Conservation (phyloP, 2,329 filamentous ascomycete species). For the Monosporascus sp. region DNA sequence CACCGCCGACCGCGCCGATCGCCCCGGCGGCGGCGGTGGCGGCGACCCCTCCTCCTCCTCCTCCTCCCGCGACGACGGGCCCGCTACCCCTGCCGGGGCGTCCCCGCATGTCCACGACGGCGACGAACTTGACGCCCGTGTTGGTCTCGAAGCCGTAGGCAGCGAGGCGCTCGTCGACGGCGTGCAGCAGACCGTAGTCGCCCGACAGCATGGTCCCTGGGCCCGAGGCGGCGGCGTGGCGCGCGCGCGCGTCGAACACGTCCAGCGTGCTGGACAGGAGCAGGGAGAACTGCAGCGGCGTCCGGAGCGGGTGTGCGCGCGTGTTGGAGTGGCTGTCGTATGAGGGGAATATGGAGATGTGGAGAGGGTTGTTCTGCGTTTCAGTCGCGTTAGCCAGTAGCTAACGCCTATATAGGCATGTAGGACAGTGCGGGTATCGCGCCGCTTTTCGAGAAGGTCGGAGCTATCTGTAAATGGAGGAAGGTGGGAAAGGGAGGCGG, state of each 20-base stretch:
- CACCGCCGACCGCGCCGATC: slow-evolving; percentile 31
- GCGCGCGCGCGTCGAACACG: slow-evolving; percentile 82
- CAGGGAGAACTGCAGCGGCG: slow-evolving; percentile 84
- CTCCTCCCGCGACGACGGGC: slow-evolving; percentile 22
- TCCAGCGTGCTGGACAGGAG: slow-evolving; percentile 88
- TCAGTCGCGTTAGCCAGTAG: slow-evolving; percentile 4
- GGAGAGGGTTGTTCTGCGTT: slow-evolving; percentile 88
- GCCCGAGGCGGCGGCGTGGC: slow-evolving; percentile 52
- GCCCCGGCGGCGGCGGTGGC: slow-evolving; percentile 28
- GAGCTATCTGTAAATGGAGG: not conserved
- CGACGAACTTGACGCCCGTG: slow-evolving; percentile 85
- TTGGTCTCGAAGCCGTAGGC: slow-evolving; percentile 97
- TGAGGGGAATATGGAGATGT: slow-evolving; percentile 83
- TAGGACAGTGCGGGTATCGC: not conserved
- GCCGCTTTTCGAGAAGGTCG: not conserved
- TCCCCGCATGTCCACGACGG: slow-evolving; percentile 86
- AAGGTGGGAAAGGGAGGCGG: not conserved
- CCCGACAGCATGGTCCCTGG: slow-evolving; percentile 54
- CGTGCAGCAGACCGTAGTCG: slow-evolving; percentile 87
- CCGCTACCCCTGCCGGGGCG: slow-evolving; percentile 35
- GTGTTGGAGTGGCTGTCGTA: slow-evolving; percentile 53
- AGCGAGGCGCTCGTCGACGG: slow-evolving; percentile 86
- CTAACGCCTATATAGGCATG: not conserved
- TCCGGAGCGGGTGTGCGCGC: slow-evolving; percentile 51
- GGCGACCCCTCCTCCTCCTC: slow-evolving; percentile 14